Evolutionary conservation across 371 early-diverging fungal species (phyloP), one percentile per base, ranked within the genome.

Genomic region (Mucor mucedo): DNA sequence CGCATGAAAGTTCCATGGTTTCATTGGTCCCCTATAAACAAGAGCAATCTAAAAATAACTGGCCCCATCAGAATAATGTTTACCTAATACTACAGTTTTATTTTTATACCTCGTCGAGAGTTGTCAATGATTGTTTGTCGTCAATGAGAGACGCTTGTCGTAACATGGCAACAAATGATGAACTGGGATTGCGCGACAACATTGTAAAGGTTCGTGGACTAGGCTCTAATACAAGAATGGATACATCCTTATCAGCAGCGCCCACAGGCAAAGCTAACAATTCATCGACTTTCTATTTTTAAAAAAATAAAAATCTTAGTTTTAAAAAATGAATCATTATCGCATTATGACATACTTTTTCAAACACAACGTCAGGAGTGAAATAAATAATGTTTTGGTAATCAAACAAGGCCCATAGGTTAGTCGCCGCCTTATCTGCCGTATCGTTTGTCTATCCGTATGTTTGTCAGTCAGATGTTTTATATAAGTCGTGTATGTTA

Each of bases 1-100:
- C 0, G 55, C 29, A 58, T 74, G 70, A 16, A 70, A 71, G 21
- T 68, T 66, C 77, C 75, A 77, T 48, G 77, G 77, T 56, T 77
- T 73, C 66, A 72, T 68, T 8, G 65, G 66, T 28, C 57, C 63
- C 32, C 45, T 45, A 55, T 61, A 77, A 9, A 69, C 56, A 40
- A 49, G 41, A 5, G 68, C 21, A 39, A 49, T 64, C 73, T 76
- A 50, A 29, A 52, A 33, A 52, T 52, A 52, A 44, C 14, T n/a
- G 8, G 8, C 3, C 7, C 14, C 14, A n/a, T 14, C 10, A 16
- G 44, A 44, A 44, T 44, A 11, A 41, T 14, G 5, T 44, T 44
- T 44, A n/a, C n/a, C 5, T 44, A 44, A 44, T n/a, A 41, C 13
- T 44, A 14, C 5, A 44, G 5, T n/a, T 16, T 14, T n/a, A 14